Base-by-base conservation (phyloP, 108 stramenopile genomes). In the Cyclostephanos invisitatus region DNA sequence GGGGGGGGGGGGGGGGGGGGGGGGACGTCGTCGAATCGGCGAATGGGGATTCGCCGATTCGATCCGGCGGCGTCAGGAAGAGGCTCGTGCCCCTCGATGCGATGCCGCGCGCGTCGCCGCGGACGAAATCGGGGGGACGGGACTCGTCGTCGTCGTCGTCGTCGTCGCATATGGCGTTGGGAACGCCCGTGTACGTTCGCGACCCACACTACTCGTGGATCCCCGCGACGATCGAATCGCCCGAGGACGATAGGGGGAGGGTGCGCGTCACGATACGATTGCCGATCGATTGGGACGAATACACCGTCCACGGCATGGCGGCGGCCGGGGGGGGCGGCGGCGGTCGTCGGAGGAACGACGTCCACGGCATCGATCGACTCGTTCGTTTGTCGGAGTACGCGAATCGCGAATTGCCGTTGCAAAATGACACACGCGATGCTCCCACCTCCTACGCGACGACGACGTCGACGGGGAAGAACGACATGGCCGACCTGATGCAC, bases 401-500 rank as follows among this genome's bases (percentile, higher is more conserved):
- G 29, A 83, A 86, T 44, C 37, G 68, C 11, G 75, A 85, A 44
- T 60, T 93, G 20, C 92, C 89, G 5, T 21, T 72, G 36, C 88
- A 86, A 68, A 89, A 91, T n/a, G n/a, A n/a, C n/a, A n/a, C n/a
- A n/a, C n/a, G n/a, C n/a, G n/a, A n/a, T n/a, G n/a, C n/a, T n/a
- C n/a, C n/a, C n/a, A n/a, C n/a, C n/a, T n/a, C n/a, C n/a, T n/a
- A n/a, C n/a, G n/a, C 64, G 79, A 87, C 12, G 85, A 65, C 68
- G 1, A 40, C 29, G 6, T 55, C 29, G 3, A 69, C 36, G 20
- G 85, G 78, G 32, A 84, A 84, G 68, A 64, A 79, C 46, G 97
- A 98, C 70, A 91, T 98, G 87, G 95, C 92, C 7, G 91, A 92
- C 59, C 80, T 98, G 27, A 81, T 89, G 18, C 82, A 94, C 71